Conservation (phyloP, 2,329 filamentous ascomycete species). For the Metarhizium humberi region DNA sequence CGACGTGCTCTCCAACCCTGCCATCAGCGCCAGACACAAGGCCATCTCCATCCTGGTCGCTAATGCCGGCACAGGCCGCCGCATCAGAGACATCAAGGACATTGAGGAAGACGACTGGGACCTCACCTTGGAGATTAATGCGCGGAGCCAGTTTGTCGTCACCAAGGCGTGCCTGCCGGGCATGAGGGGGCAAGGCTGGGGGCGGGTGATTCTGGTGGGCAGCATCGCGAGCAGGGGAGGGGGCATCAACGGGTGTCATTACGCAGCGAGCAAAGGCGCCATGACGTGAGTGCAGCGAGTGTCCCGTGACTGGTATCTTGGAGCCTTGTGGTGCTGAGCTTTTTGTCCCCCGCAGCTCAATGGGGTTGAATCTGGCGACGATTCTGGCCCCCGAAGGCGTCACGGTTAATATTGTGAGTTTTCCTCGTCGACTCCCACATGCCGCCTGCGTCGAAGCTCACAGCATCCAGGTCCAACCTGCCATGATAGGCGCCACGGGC, state of each 20-base stretch:
- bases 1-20: constrained; percentile 9
- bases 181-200: constrained; percentile 23
- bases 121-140: no score
- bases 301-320: no score
- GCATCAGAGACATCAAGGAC: constrained; percentile 14
- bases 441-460: no score
- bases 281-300: constrained; percentile 9
- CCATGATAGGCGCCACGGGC: constrained; percentile 25
- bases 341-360: constrained; percentile 16
- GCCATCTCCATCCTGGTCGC: constrained; percentile 22
- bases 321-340: neutral
- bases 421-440: neutral
- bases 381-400: constrained; percentile 21
- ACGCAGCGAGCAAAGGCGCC: constrained; percentile 25
- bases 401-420: constrained; percentile 24
- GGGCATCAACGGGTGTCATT: constrained; percentile 25
- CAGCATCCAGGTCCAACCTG: constrained; percentile 18
- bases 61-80: constrained; percentile 22
- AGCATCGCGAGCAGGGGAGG: constrained; percentile 24
- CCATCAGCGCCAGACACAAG: constrained; percentile 13
- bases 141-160: no score
- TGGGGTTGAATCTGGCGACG: constrained; percentile 24
- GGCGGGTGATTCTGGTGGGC: constrained; percentile 21
- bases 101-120: no score
- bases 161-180: constrained; percentile 14